These are phyloP conservation scores for Vitis hybrid DNA, from an alignment of 177 flowering plant genomes.

Conservation along the genomic window DNA sequence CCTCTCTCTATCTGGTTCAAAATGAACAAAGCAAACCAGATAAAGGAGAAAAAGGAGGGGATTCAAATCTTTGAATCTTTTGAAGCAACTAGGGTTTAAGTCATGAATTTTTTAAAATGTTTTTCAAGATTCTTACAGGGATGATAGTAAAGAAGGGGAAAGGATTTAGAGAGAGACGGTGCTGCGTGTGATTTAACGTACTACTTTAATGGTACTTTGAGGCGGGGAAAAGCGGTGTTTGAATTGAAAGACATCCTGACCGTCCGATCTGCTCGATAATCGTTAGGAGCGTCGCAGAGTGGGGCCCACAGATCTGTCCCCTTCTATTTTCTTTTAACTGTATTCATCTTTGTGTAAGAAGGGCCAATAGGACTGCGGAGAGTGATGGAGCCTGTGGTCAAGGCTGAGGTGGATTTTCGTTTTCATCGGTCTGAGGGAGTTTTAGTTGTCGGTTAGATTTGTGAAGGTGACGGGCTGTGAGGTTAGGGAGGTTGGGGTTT, in stretches of 20 bases:
- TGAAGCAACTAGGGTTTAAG: neutral
- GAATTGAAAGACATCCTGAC: constrained; percentile 36
- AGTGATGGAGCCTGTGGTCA: neutral
- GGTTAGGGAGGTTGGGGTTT: neutral
- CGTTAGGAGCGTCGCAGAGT: constrained; percentile 43
- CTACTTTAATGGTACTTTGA: constrained; percentile 19
- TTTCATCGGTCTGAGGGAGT: neutral
- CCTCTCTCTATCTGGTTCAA: neutral
- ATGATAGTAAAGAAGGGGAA: constrained; percentile 9
- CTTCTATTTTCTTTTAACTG: too few relatives aligned
- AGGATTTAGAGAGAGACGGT: neutral
- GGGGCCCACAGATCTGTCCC: constrained; percentile 13
- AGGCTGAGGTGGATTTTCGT: neutral
- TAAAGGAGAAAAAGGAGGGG: neutral
- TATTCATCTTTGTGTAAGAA: neutral
- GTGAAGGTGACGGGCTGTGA: constrained; percentile 16
- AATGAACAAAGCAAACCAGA: neutral
- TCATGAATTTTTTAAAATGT: neutral
- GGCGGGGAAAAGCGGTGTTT: constrained; percentile 37
- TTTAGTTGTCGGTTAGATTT: constrained; percentile 4
- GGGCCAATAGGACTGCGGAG: neutral
- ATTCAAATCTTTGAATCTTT: neutral
- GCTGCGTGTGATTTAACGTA: neutral
- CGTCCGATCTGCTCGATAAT: constrained; percentile 34
- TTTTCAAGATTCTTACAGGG: neutral